Evolutionary conservation across 371 early-diverging fungal species (phyloP).

Genomic region (Rhizomucor miehei): DNA sequence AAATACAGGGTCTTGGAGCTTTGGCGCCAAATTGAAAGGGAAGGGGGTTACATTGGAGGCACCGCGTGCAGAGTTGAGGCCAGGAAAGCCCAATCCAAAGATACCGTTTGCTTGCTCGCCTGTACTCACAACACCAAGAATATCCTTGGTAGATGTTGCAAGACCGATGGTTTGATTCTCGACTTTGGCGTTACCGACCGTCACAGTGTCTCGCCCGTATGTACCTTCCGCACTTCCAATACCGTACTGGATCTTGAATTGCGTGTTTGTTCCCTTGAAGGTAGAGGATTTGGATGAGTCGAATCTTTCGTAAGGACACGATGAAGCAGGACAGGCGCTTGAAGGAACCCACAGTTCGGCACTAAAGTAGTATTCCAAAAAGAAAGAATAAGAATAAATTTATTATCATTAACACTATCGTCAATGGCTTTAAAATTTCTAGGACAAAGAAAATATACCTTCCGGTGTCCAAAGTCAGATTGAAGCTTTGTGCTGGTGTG

Average conservation of each 20-base stretch:
- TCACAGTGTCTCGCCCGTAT: constrained; percentile 27
- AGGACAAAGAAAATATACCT: constrained; percentile 10
- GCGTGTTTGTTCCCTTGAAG: constrained; percentile 16
- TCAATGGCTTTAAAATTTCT: not conserved
- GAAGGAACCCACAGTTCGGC: constrained; percentile 47
- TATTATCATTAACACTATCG: not conserved
- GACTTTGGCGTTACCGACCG: constrained; percentile 17
- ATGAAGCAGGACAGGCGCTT: constrained; percentile 17
- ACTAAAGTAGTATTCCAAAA: constrained; percentile 8
- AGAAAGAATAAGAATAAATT: no score
- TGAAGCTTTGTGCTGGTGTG: constrained; percentile 20
- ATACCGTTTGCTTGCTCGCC: constrained; percentile 26
- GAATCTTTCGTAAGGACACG: constrained; percentile 38
- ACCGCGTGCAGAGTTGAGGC: constrained; percentile 14
- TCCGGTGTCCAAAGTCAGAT: constrained; percentile 23
- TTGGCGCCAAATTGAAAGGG: constrained; percentile 16
- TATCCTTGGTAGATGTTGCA: constrained; percentile 15
- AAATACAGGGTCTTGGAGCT: constrained; percentile 24
- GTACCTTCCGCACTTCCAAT: constrained; percentile 42
- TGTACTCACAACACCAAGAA: constrained; percentile 13
- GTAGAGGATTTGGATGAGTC: constrained; percentile 28
- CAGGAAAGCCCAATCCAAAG: constrained; percentile 28
- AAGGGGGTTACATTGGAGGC: constrained; percentile 16
- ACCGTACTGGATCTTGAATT: constrained; percentile 38
- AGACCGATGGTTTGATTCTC: constrained; percentile 25